Percentiles rank a stretch among this genome's conserved stretches.
These are phyloP conservation scores for Diospyros kaki DNA, from an alignment of 148 eudicot species.

Conservation along the genomic window DNA sequence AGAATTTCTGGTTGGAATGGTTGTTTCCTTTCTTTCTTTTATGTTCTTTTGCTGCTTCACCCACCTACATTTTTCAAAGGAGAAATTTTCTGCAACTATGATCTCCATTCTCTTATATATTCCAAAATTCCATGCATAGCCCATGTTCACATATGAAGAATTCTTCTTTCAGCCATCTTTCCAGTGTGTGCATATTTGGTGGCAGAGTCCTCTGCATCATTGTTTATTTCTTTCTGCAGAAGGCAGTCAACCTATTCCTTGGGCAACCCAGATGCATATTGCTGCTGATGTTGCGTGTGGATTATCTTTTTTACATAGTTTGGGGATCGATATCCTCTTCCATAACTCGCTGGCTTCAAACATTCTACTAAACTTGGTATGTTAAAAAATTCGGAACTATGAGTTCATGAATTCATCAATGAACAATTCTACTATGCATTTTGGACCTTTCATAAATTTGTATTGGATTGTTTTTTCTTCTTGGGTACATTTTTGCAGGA, in stretches of 20 bases:
- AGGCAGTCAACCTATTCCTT: conserved; percentile 71
- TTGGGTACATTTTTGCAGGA: conserved; percentile 25
- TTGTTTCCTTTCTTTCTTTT: no score
- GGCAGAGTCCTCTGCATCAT: neutral
- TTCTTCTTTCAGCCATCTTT: no score
- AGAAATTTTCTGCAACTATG: no score
- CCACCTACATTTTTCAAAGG: no score
- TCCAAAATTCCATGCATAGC: no score
- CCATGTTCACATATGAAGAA: no score
- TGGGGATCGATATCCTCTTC: conserved; percentile 65
- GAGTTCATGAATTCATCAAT: neutral
- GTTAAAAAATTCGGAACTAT: neutral
- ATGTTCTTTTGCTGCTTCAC: no score
- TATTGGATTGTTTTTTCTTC: conserved; percentile 24
- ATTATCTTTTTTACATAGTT: conserved; percentile 72
- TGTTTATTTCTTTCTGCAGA: conserved; percentile 28
- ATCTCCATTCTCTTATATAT: no score
- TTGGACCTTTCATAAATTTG: neutral
- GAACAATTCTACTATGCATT: neutral
- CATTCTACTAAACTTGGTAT: conserved; percentile 69
- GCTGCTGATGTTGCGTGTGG: conserved; percentile 83
- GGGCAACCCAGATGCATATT: conserved; percentile 77
- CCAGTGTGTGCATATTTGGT: no score
- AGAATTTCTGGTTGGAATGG: no score
- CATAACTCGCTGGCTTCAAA: conserved; percentile 85